These are phyloP conservation scores for Cadophora luteo-olivacea DNA, from an alignment of 2,329 filamentous ascomycete genomes.

Conservation along the genomic window DNA sequence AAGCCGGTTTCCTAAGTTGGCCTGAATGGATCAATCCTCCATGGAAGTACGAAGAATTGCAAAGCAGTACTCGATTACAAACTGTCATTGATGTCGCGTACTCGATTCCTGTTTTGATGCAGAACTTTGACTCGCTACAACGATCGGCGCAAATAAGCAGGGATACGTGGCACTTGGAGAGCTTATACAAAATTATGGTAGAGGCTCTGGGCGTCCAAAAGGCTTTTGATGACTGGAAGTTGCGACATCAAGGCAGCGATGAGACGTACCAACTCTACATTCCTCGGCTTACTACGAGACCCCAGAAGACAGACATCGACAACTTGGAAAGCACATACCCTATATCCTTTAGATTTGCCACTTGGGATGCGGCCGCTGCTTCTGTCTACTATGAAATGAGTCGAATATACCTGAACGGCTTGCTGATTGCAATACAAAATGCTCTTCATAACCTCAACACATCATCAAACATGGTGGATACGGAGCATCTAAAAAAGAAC, in stretches of 20 bases:
- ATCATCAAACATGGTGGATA: background rate
- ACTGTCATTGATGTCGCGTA: constrained; percentile 19
- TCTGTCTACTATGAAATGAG: constrained; percentile 25
- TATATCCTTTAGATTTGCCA: constrained; percentile 20
- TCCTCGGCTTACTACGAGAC: constrained; percentile 3
- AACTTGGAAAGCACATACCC: constrained; percentile 7
- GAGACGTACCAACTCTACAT: constrained; percentile 7
- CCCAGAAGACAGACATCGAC: background rate
- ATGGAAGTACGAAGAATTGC: constrained; percentile 25
- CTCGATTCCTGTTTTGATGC: constrained; percentile 24
- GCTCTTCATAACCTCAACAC: background rate
- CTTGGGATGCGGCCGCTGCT: constrained; percentile 22
- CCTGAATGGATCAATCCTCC: constrained; percentile 26
- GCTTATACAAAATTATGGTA: background rate
- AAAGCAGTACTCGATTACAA: constrained; percentile 18
- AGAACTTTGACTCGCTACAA: constrained; percentile 22
- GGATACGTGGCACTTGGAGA: background rate
- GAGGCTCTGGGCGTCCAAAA: constrained; percentile 3
- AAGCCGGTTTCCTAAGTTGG: constrained; percentile 18
- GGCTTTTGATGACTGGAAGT: constrained; percentile 20
- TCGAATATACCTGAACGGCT: constrained; percentile 23
- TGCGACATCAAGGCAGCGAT: background rate
- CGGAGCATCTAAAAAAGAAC: background rate
- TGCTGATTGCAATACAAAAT: constrained; percentile 18
- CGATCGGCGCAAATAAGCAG: background rate